phyloP scores from a whole-genome alignment of 2,329 filamentous ascomycete genomes.

The Thyridium curvatum region DNA sequence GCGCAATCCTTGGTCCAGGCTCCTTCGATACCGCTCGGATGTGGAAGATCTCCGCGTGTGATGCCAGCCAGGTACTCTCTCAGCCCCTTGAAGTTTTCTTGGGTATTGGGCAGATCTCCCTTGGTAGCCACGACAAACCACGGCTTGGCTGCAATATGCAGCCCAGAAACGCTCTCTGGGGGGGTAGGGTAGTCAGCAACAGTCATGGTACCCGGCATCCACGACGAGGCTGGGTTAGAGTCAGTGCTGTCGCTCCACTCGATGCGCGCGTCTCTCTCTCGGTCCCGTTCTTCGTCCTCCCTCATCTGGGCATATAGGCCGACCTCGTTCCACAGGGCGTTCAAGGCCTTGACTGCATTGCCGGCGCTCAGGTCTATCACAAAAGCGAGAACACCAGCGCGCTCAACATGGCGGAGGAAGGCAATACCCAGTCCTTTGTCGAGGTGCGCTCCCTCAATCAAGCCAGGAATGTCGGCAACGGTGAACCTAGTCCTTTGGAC shows the following conservation, averaged over 20 bases:
- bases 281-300: constrained; percentile 64
- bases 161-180: constrained; percentile 22
- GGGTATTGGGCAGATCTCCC: constrained; percentile 73
- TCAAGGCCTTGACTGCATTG: constrained; percentile 71
- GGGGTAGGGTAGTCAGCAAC: constrained; percentile 20
- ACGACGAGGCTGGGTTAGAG: constrained; percentile 4
- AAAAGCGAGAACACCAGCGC: constrained; percentile 87
- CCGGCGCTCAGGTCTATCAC: constrained; percentile 80
- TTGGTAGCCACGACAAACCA: constrained; percentile 97
- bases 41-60: constrained; percentile 52
- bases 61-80: constrained; percentile 65
- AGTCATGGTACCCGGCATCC: constrained; percentile 17
- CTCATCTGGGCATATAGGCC: constrained; percentile 76
- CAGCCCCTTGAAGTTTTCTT: constrained; percentile 67
- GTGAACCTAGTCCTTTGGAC: constrained; percentile 73
- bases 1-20: constrained; percentile 56
- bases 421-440: constrained; percentile 86
- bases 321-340: constrained; percentile 85
- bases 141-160: constrained; percentile 86
- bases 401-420: constrained; percentile 90
- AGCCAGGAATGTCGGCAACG: constrained; percentile 89
- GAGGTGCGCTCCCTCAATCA: constrained; percentile 87
- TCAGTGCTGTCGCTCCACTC: constrained; percentile 35
- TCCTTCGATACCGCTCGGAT: constrained; percentile 62
- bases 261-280: constrained; percentile 50